These are phyloP conservation scores for Fragilariopsis cylindrus DNA, from an alignment of 108 stramenopile species.

Conservation along the genomic window DNA sequence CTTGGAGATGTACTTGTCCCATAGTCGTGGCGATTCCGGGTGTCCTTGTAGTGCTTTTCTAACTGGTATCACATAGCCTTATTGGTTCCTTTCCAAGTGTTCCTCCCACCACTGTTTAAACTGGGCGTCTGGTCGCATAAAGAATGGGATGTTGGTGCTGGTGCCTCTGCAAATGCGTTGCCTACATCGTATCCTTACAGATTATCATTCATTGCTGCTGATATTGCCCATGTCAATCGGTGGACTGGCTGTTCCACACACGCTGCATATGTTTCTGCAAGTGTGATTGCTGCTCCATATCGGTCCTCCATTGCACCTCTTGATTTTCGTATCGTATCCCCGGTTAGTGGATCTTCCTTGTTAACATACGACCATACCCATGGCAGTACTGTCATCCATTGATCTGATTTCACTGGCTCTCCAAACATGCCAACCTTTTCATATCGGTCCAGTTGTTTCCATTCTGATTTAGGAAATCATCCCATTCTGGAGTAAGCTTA, in stretches of 20 bases:
- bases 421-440: no score
- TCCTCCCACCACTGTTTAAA: conserved; percentile 35
- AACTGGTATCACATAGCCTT: conserved; percentile 28
- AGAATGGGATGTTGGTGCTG: conserved; percentile 31
- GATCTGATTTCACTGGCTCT: no score
- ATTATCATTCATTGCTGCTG: conserved; percentile 20
- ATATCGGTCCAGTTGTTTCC: no score
- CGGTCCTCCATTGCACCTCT: conserved; percentile 18
- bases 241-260: conserved; percentile 39
- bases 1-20: not conserved
- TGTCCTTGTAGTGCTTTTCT: conserved; percentile 40
- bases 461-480: not conserved
- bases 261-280: conserved; percentile 12
- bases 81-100: not conserved
- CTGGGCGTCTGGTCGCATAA: conserved; percentile 30
- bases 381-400: no score
- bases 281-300: not conserved
- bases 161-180: conserved; percentile 40
- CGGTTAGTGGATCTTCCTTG: conserved; percentile 6
- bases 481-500: not conserved
- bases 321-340: not conserved
- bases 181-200: conserved; percentile 38
- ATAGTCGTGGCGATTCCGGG: conserved; percentile 8
- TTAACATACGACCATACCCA: conserved; percentile 14
- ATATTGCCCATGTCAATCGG: conserved; percentile 31